phyloP scores from a whole-genome alignment of 2,329 filamentous ascomycete genomes.

The Plenodomus lindquistii region DNA sequence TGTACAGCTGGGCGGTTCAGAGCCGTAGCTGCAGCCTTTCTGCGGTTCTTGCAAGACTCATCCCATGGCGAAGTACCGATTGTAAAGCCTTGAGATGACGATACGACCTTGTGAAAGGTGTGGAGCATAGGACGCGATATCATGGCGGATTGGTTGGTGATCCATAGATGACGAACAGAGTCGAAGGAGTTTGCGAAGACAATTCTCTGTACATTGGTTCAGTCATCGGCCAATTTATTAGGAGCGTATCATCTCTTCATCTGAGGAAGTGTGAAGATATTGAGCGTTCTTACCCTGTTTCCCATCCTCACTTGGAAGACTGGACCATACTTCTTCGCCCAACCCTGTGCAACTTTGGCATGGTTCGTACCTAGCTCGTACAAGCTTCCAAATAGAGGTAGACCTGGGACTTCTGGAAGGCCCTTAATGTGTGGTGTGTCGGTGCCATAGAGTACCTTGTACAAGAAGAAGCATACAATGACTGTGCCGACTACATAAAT shows the following conservation, averaged over 20 bases:
- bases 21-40: slow-evolving; percentile 78
- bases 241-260: neutral
- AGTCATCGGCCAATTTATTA: neutral
- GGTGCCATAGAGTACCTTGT: slow-evolving; percentile 50
- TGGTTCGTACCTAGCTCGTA: slow-evolving; percentile 52
- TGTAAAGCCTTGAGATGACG: slow-evolving; percentile 75
- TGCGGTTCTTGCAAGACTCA: slow-evolving; percentile 74
- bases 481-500: slow-evolving; percentile 49
- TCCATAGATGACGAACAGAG: slow-evolving; percentile 73
- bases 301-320: slow-evolving; percentile 62
- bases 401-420: slow-evolving; percentile 52
- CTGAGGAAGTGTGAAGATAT: neutral
- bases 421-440: slow-evolving; percentile 55
- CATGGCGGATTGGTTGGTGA: slow-evolving; percentile 75
- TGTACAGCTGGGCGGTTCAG: slow-evolving; percentile 76
- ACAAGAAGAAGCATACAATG: slow-evolving; percentile 45
- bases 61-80: slow-evolving; percentile 86
- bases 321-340: slow-evolving; percentile 54
- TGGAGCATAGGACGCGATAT: slow-evolving; percentile 79
- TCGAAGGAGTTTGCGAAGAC: slow-evolving; percentile 80
- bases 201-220: slow-evolving; percentile 56
- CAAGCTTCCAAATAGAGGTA: slow-evolving; percentile 53
- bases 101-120: slow-evolving; percentile 80
- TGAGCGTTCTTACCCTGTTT: slow-evolving; percentile 57
- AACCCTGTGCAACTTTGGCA: slow-evolving; percentile 51